phyloP scores from a whole-genome alignment of 2,329 filamentous ascomycete genomes.

The Stagonosporopsis tanaceti region DNA sequence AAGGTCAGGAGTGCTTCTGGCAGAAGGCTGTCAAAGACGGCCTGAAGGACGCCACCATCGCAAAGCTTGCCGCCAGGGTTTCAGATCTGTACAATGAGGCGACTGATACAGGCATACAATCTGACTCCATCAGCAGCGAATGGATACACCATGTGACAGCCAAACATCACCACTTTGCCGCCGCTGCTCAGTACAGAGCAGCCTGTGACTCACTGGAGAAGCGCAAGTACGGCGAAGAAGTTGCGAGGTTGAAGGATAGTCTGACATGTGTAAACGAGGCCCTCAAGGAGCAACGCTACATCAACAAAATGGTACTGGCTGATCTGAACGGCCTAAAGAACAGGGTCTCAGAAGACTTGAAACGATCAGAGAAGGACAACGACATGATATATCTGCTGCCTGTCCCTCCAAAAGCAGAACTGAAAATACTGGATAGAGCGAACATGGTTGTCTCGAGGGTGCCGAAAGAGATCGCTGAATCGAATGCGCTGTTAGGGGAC shows the following conservation, averaged over 20 bases:
- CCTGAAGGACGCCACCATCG: slow-evolving; percentile 90
- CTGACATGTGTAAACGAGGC: slow-evolving; percentile 84
- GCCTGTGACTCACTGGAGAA: slow-evolving; percentile 93
- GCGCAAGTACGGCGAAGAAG: slow-evolving; percentile 92
- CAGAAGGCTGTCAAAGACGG: slow-evolving; percentile 94
- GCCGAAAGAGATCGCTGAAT: slow-evolving; percentile 82
- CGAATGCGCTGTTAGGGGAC: slow-evolving; percentile 81
- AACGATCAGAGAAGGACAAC: slow-evolving; percentile 93
- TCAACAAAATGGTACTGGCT: slow-evolving; percentile 81
- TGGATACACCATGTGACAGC: slow-evolving; percentile 99
- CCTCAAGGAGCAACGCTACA: slow-evolving; percentile 80
- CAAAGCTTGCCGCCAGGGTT: slow-evolving; percentile 88
- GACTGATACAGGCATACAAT: slow-evolving; percentile 85
- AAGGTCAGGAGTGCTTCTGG: slow-evolving; percentile 98
- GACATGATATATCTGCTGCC: slow-evolving; percentile 91
- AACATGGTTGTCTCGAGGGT: slow-evolving; percentile 84
- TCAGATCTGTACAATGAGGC: slow-evolving; percentile 89
- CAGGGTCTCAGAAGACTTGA: slow-evolving; percentile 84
- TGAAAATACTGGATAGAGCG: slow-evolving; percentile 84
- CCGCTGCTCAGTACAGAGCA: slow-evolving; percentile 90
- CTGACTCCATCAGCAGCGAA: slow-evolving; percentile 85
- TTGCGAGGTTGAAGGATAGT: slow-evolving; percentile 84
- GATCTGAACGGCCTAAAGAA: slow-evolving; percentile 86
- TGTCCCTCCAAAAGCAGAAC: slow-evolving; percentile 86
- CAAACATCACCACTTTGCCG: slow-evolving; percentile 97